phyloP scores from a whole-genome alignment of 768 basidiomycete genomes.

The Russula virescens region DNA sequence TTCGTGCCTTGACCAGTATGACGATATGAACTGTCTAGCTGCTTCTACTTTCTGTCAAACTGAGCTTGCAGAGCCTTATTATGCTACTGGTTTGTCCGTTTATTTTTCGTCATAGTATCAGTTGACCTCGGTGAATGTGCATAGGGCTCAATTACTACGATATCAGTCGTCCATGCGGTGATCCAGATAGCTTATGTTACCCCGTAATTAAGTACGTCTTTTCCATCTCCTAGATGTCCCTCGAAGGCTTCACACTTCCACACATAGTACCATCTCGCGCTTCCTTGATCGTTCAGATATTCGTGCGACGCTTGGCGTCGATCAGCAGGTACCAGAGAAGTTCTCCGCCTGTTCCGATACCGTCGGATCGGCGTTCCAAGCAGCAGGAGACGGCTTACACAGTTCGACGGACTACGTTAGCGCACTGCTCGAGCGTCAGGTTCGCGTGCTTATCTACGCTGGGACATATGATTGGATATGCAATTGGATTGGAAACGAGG shows the following conservation, averaged over 20 bases:
- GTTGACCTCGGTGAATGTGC: slow-evolving; percentile 25
- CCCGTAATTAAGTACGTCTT: slow-evolving; percentile 40
- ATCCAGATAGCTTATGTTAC: slow-evolving; percentile 52
- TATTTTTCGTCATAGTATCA: background rate
- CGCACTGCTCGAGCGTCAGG: slow-evolving; percentile 47
- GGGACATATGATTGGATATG: slow-evolving; percentile 53
- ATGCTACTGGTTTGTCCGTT: slow-evolving; percentile 27
- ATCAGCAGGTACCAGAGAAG: slow-evolving; percentile 37
- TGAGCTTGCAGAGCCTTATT: slow-evolving; percentile 28
- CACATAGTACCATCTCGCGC: slow-evolving; percentile 44
- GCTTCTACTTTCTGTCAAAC: slow-evolving; percentile 37
- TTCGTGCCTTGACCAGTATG: slow-evolving; percentile 41
- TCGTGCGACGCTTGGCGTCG: slow-evolving; percentile 57
- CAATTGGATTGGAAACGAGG: slow-evolving; percentile 61
- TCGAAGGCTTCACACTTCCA: background rate
- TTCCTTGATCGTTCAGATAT: slow-evolving; percentile 59
- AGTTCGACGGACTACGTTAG: slow-evolving; percentile 39
- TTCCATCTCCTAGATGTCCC: background rate
- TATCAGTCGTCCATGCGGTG: slow-evolving; percentile 55
- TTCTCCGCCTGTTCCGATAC: slow-evolving; percentile 37
- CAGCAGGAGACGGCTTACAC: slow-evolving; percentile 37
- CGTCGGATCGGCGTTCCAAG: slow-evolving; percentile 46
- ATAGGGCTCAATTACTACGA: slow-evolving; percentile 55
- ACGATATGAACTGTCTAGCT: slow-evolving; percentile 39
- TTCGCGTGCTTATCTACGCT: slow-evolving; percentile 50